phyloP scores from a whole-genome alignment of 441 rosid species.

The Pelargonium australe region DNA sequence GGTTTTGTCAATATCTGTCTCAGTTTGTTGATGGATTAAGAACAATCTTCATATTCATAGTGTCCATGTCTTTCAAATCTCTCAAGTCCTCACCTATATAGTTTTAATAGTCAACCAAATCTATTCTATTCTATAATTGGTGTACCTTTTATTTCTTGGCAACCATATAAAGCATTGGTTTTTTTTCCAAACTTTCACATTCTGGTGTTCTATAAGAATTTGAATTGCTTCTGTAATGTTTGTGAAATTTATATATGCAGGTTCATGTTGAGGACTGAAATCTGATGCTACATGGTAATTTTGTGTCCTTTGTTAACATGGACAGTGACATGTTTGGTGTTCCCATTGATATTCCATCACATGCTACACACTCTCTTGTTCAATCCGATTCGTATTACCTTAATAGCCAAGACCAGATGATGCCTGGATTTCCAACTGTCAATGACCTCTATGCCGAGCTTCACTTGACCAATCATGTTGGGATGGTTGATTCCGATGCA shows the following conservation, averaged over 20 bases:
- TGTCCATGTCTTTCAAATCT: not conserved
- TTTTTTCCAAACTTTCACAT: not conserved
- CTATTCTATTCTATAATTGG: not conserved
- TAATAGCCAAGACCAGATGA: constrained; percentile 26
- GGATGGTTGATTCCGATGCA: not conserved
- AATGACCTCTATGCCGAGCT: constrained; percentile 21
- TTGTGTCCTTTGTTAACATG: constrained; percentile 19
- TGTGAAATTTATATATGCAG: not conserved
- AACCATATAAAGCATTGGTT: not conserved
- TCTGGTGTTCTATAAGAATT: not conserved
- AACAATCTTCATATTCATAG: not conserved
- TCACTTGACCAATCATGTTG: constrained; percentile 15
- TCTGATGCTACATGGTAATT: constrained; percentile 9
- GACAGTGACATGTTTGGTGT: constrained; percentile 30
- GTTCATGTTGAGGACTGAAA: not conserved
- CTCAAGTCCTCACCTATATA: not conserved
- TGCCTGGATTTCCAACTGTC: constrained; percentile 26
- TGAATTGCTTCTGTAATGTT: not conserved
- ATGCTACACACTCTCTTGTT: not conserved
- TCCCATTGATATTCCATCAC: constrained; percentile 26
- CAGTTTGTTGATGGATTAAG: too few species aligned
- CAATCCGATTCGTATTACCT: constrained; percentile 30
- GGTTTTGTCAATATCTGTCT: not conserved
- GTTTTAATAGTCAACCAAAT: not conserved
- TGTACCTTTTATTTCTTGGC: not conserved